phyloP scores from a whole-genome alignment of 176 grass and related monocot species.

The Stipa capillata region DNA sequence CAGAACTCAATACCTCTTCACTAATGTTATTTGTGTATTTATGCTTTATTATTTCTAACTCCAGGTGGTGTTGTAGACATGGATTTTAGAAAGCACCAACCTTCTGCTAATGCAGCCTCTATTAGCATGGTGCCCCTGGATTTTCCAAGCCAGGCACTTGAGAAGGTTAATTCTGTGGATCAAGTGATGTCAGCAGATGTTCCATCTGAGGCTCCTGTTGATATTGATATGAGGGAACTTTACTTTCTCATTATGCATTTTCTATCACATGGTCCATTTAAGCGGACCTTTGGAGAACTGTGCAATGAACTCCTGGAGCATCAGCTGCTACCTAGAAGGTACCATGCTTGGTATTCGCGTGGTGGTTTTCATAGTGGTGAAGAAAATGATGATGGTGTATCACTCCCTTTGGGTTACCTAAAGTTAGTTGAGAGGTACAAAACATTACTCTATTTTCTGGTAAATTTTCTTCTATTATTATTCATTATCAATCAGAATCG shows the following conservation, averaged over 20 bases:
- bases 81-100: constrained; percentile 67
- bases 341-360: constrained; percentile 95
- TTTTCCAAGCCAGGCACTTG: constrained; percentile 50
- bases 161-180: constrained; percentile 41
- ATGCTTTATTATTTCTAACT: constrained; percentile 25
- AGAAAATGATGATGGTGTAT: constrained; percentile 92
- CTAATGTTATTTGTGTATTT: neutral
- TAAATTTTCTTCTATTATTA: constrained; percentile 16
- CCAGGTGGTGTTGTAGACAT: constrained; percentile 34
- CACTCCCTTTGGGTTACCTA: constrained; percentile 76
- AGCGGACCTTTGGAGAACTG: constrained; percentile 54
- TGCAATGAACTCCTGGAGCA: constrained; percentile 88
- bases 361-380: constrained; percentile 53
- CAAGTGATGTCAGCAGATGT: constrained; percentile 36
- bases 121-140: constrained; percentile 48
- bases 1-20: neutral
- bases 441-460: neutral
- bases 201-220: constrained; percentile 36
- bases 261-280: constrained; percentile 85
- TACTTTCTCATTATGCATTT: constrained; percentile 99
- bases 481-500: neutral
- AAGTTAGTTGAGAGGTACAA: constrained; percentile 86
- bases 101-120: constrained; percentile 34
- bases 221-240: constrained; percentile 87
- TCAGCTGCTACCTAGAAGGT: constrained; percentile 88